Base-by-base conservation (phyloP, 805 yeast species). In the Candida montana region DNA sequence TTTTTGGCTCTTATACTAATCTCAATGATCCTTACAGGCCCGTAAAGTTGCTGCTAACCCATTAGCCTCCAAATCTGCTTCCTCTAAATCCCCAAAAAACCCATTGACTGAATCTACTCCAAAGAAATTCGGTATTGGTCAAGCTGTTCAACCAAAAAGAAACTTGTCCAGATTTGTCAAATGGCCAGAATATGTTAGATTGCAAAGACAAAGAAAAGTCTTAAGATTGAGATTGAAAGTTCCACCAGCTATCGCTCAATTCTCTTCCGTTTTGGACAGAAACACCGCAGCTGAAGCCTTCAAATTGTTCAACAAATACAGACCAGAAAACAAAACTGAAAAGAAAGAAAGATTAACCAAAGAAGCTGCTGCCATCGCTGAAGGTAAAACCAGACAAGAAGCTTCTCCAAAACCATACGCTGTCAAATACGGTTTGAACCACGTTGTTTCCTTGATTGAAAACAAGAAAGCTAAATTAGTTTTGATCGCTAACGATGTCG, bases 361-460 rank as follows among this genome's bases (percentile, higher is more conserved):
- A 77, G 98, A 93, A 79, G 96, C 99, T 57, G 96, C 96, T 64
- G 98, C 96, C 61, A 81, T 90, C 65, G 96, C 96, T 53, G 96
- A 88, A 68, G 98, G 98, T 72, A 89, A 90, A 82, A 79, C 87
- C 74, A 90, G 86, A 72, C 89, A 86, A 75, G 97, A 90, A 61
- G 96, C 83, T 61, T 88, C 96, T 61, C 83, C 89, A 69, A 91
- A 91, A 81, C 99, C 99, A 64, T 88, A 78, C 72, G 91, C 78
- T 62, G 95, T 91, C 71, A 91, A 91, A 81, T 91, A 82, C 80
- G 99, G 99, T 81, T 80, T 91, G 66, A 91, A 91, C 90, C 99
- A 91, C 77, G 96, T 91, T 76, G 96, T 90, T 63, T 83, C 95
- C 51, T 81, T 91, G 59, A 73, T 91, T 62, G 99, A 91, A 82